Evolutionary conservation across 1,284 basidiomycete species (phyloP).

Genomic region (Testicularia cyperi): DNA sequence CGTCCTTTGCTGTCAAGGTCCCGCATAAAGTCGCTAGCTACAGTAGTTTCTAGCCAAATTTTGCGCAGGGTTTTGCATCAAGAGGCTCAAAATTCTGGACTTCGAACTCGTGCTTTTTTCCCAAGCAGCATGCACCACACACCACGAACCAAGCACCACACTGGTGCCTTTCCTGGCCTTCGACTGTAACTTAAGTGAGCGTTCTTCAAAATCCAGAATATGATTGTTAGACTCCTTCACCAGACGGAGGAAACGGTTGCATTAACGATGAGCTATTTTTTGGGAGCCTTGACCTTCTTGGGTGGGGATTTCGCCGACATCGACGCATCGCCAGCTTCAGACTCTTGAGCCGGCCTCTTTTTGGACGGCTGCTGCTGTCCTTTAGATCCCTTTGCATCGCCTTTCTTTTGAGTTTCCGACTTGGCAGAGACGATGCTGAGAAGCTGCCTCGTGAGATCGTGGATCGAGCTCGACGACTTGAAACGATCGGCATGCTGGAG

Average conservation of each 20-base stretch:
- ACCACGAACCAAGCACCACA: too few species aligned
- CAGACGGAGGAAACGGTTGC: not conserved
- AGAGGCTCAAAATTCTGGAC: too few species aligned
- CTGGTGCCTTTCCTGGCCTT: too few species aligned
- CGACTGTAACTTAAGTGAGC: not conserved
- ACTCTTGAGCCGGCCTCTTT: slow-evolving; percentile 26
- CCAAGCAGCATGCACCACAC: too few species aligned
- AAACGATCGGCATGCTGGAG: slow-evolving; percentile 31
- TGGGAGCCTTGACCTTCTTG: slow-evolving; percentile 35
- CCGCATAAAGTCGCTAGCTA: too few species aligned
- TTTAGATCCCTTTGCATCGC: slow-evolving; percentile 4
- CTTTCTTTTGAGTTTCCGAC: not conserved
- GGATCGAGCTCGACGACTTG: slow-evolving; percentile 61
- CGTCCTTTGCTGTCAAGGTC: too few species aligned
- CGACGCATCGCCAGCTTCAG: not conserved
- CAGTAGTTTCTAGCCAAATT: too few species aligned
- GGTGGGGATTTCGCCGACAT: slow-evolving; percentile 7
- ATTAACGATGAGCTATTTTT: slow-evolving; percentile 3
- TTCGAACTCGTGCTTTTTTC: too few species aligned
- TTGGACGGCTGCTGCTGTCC: slow-evolving; percentile 18
- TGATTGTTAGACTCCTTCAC: not conserved
- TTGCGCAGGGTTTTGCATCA: too few species aligned
- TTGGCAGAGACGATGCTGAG: slow-evolving; percentile 38
- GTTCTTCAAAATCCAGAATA: too few species aligned
- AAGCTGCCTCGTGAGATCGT: slow-evolving; percentile 66